Evolutionary conservation across 306 rosid species (phyloP).

Genomic region (Dicorynia guianensis): DNA sequence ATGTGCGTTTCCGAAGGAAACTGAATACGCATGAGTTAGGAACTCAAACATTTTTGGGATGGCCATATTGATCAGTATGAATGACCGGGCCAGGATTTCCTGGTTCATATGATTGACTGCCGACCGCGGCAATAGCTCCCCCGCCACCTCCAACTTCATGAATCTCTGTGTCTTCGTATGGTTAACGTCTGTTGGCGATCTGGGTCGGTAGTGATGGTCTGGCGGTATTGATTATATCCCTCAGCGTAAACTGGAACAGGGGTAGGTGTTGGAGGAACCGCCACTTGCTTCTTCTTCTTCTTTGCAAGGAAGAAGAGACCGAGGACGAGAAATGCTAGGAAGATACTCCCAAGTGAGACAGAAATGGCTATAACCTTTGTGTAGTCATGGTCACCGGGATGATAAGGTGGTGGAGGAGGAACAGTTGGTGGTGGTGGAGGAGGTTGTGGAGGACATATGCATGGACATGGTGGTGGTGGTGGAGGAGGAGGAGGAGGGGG

Average conservation of each 20-base stretch:
- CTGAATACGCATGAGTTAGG: neutral
- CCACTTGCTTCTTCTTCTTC: conserved; percentile 49
- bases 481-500: neutral
- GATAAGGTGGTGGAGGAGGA: neutral
- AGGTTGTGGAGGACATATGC: no score
- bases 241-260: neutral
- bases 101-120: neutral
- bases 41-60: neutral
- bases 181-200: neutral
- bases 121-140: no score
- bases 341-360: conserved; percentile 55
- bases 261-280: conserved; percentile 44
- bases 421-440: conserved; percentile 9
- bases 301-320: conserved; percentile 59
- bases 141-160: neutral
- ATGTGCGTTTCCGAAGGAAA: neutral
- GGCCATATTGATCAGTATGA: neutral
- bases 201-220: neutral
- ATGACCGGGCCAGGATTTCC: neutral
- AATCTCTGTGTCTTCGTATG: conserved; percentile 6
- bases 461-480: neutral
- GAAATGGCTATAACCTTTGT: conserved; percentile 64
- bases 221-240: no score
- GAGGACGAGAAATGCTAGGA: conserved; percentile 57
- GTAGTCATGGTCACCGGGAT: neutral